These are phyloP conservation scores for Eimeria acervulina DNA, from an alignment of 169 alveolate species.

Conservation along the genomic window DNA sequence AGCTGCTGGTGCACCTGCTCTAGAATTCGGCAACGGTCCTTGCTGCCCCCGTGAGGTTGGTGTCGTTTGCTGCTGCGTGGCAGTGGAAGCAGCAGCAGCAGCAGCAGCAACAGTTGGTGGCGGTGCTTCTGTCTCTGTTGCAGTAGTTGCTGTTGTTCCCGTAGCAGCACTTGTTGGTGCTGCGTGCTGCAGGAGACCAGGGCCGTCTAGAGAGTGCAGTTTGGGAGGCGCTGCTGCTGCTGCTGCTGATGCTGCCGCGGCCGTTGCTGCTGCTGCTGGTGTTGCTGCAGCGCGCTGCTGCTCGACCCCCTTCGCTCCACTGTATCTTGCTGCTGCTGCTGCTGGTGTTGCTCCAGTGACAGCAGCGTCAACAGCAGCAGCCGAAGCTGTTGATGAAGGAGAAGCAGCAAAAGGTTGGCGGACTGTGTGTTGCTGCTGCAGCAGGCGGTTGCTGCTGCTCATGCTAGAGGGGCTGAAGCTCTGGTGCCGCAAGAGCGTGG, in stretches of 20 bases:
- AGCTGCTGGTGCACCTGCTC: neutral
- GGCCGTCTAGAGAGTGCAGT: neutral
- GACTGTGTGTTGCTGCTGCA: neutral
- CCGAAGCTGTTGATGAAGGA: neutral
- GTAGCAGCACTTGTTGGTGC: slow-evolving; percentile 2
- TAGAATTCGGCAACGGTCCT: neutral
- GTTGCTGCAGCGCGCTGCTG: neutral
- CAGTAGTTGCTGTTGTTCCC: slow-evolving; percentile 44
- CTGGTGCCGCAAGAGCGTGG: slow-evolving; percentile 1
- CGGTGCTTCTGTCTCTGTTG: slow-evolving; percentile 35
- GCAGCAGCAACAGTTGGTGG: neutral
- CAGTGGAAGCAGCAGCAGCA: neutral
- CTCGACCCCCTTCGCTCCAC: neutral
- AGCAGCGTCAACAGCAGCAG: neutral
- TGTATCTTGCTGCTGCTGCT: neutral
- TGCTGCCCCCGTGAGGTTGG: neutral
- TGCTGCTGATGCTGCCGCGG: neutral
- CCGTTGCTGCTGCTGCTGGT: slow-evolving; percentile 12
- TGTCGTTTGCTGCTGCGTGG: neutral
- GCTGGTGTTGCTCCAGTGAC: slow-evolving; percentile 20
- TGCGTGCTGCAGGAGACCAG: slow-evolving; percentile 29
- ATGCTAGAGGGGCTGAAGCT: neutral
- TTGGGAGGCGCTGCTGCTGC: neutral
- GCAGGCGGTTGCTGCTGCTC: neutral
- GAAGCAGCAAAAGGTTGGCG: neutral